Evolutionary conservation across 495 filamentous ascomycete species (phyloP).

Genomic region (Clavariopsis aquatica): DNA sequence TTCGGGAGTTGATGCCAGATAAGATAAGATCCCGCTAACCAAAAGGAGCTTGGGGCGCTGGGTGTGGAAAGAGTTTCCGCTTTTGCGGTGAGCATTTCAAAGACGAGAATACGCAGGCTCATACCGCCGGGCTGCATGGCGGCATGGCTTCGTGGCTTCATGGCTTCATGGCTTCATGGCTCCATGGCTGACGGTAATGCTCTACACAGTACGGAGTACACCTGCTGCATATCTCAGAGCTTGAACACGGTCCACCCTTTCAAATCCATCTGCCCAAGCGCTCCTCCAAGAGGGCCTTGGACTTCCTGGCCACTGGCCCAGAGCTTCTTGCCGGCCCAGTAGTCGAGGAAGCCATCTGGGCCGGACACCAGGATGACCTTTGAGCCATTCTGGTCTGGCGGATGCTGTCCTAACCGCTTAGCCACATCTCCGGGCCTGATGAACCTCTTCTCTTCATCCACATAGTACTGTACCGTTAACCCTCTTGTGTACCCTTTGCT

Average conservation of each 20-base stretch:
- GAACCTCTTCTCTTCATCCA: constrained; percentile 73
- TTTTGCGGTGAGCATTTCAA: not conserved
- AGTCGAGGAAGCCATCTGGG: constrained; percentile 82
- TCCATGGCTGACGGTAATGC: too few species aligned
- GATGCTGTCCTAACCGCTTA: constrained; percentile 23
- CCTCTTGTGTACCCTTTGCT: constrained; percentile 49
- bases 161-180: too few species aligned
- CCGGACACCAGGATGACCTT: constrained; percentile 80
- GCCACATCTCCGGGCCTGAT: constrained; percentile 57
- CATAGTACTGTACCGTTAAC: constrained; percentile 68
- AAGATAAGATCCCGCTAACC: not conserved
- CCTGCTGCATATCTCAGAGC: constrained; percentile 50
- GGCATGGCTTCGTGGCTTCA: too few species aligned
- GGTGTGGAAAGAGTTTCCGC: not conserved
- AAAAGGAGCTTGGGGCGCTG: not conserved
- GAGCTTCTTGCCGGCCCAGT: constrained; percentile 74
- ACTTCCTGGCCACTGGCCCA: constrained; percentile 70
- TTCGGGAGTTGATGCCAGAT: not conserved
- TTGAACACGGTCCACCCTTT: constrained; percentile 64
- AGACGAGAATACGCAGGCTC: not conserved
- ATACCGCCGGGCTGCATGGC: not conserved
- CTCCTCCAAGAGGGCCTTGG: constrained; percentile 62
- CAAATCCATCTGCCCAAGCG: constrained; percentile 56
- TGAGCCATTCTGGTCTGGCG: constrained; percentile 27
- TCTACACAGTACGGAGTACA: too few species aligned